A percentile compares a stretch with the other conserved stretches of the same genome.
Evolutionary conservation across 2,329 filamentous ascomycete species (phyloP).

Genomic region (Escovopsis sp.): DNA sequence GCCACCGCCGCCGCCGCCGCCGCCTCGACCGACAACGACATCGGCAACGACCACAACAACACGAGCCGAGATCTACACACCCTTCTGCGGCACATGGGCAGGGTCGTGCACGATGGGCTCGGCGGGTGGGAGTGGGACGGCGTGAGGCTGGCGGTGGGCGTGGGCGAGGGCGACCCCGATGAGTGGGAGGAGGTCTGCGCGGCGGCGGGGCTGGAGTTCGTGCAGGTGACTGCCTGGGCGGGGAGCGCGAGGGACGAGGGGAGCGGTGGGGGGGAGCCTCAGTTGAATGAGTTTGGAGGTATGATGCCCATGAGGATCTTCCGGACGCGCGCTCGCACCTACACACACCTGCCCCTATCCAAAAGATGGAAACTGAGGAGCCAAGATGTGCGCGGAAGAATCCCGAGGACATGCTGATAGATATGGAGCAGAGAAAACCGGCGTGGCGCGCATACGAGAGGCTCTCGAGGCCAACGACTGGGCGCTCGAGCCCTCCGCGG

Average conservation of each 20-base stretch:
- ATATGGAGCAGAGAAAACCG: slow-evolving; percentile 34
- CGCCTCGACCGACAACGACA: no score
- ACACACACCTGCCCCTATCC: no score
- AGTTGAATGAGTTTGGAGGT: slow-evolving; percentile 43
- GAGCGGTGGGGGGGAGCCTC: slow-evolving; percentile 6
- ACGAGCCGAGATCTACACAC: slow-evolving; percentile 14
- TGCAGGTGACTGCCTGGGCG: slow-evolving; percentile 27
- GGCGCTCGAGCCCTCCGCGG: slow-evolving; percentile 22
- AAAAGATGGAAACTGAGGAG: no score
- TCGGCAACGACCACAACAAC: not conserved
- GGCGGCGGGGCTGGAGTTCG: slow-evolving; percentile 45
- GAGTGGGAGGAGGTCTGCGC: slow-evolving; percentile 47
- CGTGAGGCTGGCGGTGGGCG: slow-evolving; percentile 42
- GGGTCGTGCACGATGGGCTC: slow-evolving; percentile 39
- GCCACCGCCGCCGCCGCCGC: no score
- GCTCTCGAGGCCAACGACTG: slow-evolving; percentile 53
- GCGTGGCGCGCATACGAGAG: slow-evolving; percentile 42
- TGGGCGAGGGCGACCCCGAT: slow-evolving; percentile 33
- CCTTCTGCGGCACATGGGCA: slow-evolving; percentile 36
- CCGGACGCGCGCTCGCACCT: no score
- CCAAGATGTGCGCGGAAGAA: no score
- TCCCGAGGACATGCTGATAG: not conserved
- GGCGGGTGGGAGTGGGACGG: slow-evolving; percentile 52
- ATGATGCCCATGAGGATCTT: no score
- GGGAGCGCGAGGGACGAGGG: slow-evolving; percentile 15